Evolutionary conservation across 306 rosid genomes (phyloP).

Genomic region (Pyrus bretschneideri): DNA sequence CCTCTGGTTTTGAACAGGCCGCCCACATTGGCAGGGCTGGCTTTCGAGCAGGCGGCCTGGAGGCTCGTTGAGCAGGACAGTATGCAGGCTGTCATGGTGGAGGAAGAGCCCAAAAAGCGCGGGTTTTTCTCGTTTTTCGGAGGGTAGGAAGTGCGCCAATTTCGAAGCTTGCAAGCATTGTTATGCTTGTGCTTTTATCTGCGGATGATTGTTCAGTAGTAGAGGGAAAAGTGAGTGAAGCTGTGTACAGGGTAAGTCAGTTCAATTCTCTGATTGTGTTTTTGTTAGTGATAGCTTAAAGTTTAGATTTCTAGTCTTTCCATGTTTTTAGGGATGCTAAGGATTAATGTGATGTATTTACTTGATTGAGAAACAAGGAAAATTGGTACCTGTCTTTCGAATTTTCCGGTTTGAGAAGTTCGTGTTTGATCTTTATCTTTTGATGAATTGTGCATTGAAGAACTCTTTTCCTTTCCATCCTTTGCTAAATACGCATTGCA

Average conservation of each 20-base stretch:
- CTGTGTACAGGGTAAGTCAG: slow-evolving; percentile 37
- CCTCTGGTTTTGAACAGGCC: slow-evolving; percentile 89
- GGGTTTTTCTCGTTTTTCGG: slow-evolving; percentile 97
- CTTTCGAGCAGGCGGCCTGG: slow-evolving; percentile 99
- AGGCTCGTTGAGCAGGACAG: slow-evolving; percentile 96
- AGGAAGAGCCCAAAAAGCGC: slow-evolving; percentile 83
- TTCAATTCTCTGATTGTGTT: slow-evolving; percentile 12
- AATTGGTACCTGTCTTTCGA: slow-evolving; percentile 2
- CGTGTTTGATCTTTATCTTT: neutral
- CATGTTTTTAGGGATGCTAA: neutral
- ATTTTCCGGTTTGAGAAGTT: neutral
- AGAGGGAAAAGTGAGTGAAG: slow-evolving; percentile 3
- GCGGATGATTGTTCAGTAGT: neutral
- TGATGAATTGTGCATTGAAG: neutral
- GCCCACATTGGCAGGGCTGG: slow-evolving; percentile 91
- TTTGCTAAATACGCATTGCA: too few relatives aligned
- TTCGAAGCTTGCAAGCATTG: neutral
- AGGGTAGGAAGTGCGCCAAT: slow-evolving; percentile 25
- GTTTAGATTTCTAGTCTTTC: neutral
- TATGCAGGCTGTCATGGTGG: slow-evolving; percentile 87
- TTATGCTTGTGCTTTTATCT: neutral
- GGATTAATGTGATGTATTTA: neutral
- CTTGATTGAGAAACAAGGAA: neutral
- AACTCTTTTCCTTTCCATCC: too few relatives aligned
- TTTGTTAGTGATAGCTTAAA: slow-evolving; percentile 16